Evolutionary conservation across 1,284 basidiomycete genomes (phyloP).

Genomic region (Cutaneotrichosporon sp.): DNA sequence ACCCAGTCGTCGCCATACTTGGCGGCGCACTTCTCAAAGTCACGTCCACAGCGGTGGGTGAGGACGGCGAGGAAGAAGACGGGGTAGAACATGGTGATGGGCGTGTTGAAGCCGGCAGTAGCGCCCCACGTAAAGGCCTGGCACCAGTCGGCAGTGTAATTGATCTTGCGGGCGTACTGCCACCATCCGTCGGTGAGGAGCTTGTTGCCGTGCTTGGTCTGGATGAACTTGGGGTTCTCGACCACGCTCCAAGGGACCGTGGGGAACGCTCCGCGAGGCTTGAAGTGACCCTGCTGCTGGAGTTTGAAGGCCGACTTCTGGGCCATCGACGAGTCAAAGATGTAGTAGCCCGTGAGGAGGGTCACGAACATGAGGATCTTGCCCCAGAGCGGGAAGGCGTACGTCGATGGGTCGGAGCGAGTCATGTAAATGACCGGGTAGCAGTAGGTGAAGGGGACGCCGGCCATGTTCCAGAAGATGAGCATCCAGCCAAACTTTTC

Average conservation of each 20-base stretch:
- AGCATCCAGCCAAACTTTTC: constrained; percentile 96
- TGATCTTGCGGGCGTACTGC: constrained; percentile 72
- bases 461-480: constrained; percentile 98
- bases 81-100: constrained; percentile 94
- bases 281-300: constrained; percentile 85
- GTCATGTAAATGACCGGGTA: constrained; percentile 99
- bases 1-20: constrained; percentile 98
- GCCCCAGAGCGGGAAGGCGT: constrained; percentile 72
- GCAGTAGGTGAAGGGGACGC: constrained; percentile 75
- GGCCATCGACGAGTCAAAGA: constrained; percentile 91
- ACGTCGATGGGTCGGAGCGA: constrained; percentile 82
- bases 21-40: constrained; percentile 86
- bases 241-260: constrained; percentile 85
- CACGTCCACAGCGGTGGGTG: constrained; percentile 79
- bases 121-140: constrained; percentile 90
- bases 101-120: constrained; percentile 73
- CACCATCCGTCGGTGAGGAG: constrained; percentile 59
- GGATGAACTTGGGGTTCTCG: constrained; percentile 84
- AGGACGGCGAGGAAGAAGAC: constrained; percentile 89
- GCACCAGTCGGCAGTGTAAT: constrained; percentile 55
- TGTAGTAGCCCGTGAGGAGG: constrained; percentile 79
- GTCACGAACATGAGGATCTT: constrained; percentile 54
- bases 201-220: constrained; percentile 81
- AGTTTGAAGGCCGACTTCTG: constrained; percentile 99
- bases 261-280: constrained; percentile 88